phyloP scores from a whole-genome alignment of 768 basidiomycete genomes.

The Trametes meyenii region DNA sequence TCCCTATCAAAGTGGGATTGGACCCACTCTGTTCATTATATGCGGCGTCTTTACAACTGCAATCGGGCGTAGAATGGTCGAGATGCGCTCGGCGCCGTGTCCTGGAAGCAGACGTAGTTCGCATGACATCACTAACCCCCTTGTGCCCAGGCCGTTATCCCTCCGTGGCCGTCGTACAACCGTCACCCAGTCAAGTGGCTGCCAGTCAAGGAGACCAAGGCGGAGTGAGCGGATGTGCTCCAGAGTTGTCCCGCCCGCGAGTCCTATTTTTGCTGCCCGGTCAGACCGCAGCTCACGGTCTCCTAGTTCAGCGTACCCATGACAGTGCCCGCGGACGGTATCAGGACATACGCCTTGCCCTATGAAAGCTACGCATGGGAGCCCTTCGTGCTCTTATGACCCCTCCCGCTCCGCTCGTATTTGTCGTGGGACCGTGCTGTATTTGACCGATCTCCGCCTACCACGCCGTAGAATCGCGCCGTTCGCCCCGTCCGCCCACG shows the following conservation, averaged over 20 bases:
- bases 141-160: conserved; percentile 53
- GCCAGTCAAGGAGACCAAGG: conserved; percentile 40
- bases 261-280: not conserved
- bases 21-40: not conserved
- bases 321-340: too few relatives aligned
- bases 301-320: not conserved
- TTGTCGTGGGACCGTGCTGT: conserved; percentile 3
- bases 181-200: conserved; percentile 66
- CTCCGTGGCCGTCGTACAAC: conserved; percentile 73
- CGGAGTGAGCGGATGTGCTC: not conserved
- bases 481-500: not conserved
- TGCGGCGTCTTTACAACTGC: not conserved
- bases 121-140: conserved; percentile 11
- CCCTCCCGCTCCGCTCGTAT: not conserved
- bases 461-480: not conserved
- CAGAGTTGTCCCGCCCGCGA: not conserved
- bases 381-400: not conserved
- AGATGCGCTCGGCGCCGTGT: not conserved
- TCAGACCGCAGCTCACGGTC: conserved; percentile 7
- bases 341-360: not conserved
- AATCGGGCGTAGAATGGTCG: not conserved
- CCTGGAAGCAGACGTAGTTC: not conserved
- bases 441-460: conserved; percentile 4
- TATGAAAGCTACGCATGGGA: not conserved
- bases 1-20: too few relatives aligned